A percentile compares a stretch with the other conserved stretches of the same genome.
phyloP scores from a whole-genome alignment of 1,139 yeast genomes.

The Pichia sp. region DNA sequence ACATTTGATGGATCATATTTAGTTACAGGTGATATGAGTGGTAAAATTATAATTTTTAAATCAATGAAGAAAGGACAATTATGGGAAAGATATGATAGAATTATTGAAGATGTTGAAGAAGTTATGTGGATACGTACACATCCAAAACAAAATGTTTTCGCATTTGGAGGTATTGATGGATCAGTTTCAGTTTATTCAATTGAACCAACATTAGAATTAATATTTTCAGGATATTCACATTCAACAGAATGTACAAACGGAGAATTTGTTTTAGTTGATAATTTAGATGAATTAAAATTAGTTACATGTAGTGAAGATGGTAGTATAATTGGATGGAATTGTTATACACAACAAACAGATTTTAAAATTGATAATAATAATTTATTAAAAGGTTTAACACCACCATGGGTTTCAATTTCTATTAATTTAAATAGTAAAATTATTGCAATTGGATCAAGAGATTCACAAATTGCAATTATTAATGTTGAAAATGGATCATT shows the following conservation, averaged over 20 bases:
- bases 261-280: slow-evolving; percentile 57
- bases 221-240: slow-evolving; percentile 79
- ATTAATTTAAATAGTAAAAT: slow-evolving; percentile 40
- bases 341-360: slow-evolving; percentile 63
- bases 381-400: slow-evolving; percentile 55
- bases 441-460: slow-evolving; percentile 71
- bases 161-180: slow-evolving; percentile 93
- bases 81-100: slow-evolving; percentile 61
- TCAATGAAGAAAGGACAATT: slow-evolving; percentile 69
- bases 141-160: slow-evolving; percentile 72
- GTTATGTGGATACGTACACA: slow-evolving; percentile 73
- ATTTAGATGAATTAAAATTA: slow-evolving; percentile 56
- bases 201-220: slow-evolving; percentile 55
- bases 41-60: slow-evolving; percentile 70
- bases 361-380: slow-evolving; percentile 58
- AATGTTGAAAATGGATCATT: slow-evolving; percentile 70
- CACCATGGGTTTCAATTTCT: slow-evolving; percentile 82
- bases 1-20: slow-evolving; percentile 74
- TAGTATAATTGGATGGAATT: slow-evolving; percentile 82
- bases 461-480: slow-evolving; percentile 73
- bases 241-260: slow-evolving; percentile 77
- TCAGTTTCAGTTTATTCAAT: slow-evolving; percentile 91
- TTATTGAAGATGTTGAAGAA: slow-evolving; percentile 84
- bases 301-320: slow-evolving; percentile 88
- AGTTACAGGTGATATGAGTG: slow-evolving; percentile 93